Percentiles rank a stretch among this genome's conserved stretches.
phyloP scores from a whole-genome alignment of 1,139 yeast species.

The Taphrina confusa region DNA sequence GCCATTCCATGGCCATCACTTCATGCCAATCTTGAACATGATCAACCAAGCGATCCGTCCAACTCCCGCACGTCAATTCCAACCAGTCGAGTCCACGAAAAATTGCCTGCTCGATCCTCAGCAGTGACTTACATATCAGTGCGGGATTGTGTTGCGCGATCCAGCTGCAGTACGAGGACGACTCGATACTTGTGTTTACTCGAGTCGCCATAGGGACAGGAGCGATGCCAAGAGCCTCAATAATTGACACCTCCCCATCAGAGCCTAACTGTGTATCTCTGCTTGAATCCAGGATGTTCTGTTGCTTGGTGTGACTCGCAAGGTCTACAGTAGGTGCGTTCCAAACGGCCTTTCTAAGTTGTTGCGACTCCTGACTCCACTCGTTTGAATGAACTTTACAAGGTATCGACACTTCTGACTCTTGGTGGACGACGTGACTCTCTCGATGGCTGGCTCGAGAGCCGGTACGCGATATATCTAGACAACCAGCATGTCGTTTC shows the following conservation, averaged over 20 bases:
- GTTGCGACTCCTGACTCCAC: no score
- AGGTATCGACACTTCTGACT: no score
- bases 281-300: neutral
- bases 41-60: conserved; percentile 47
- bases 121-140: conserved; percentile 73
- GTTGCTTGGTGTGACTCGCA: neutral
- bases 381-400: no score
- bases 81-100: conserved; percentile 88
- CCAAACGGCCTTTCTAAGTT: no score
- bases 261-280: neutral
- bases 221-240: conserved; percentile 40
- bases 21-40: conserved; percentile 14
- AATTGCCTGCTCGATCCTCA: conserved; percentile 81
- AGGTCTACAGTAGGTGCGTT: no score
- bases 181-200: conserved; percentile 49
- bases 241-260: conserved; percentile 12
- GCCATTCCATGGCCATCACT: conserved; percentile 1
- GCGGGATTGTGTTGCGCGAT: conserved; percentile 68
- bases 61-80: conserved; percentile 52
- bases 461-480: no score
- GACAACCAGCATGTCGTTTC: conserved; percentile 3
- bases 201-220: conserved; percentile 53
- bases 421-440: no score
- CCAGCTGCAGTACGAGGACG: conserved; percentile 3
- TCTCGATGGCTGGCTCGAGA: no score